A percentile compares a stretch with the other conserved stretches of the same genome.
phyloP scores from a whole-genome alignment of 1,284 basidiomycete species.

The Entoloma clypeatum region DNA sequence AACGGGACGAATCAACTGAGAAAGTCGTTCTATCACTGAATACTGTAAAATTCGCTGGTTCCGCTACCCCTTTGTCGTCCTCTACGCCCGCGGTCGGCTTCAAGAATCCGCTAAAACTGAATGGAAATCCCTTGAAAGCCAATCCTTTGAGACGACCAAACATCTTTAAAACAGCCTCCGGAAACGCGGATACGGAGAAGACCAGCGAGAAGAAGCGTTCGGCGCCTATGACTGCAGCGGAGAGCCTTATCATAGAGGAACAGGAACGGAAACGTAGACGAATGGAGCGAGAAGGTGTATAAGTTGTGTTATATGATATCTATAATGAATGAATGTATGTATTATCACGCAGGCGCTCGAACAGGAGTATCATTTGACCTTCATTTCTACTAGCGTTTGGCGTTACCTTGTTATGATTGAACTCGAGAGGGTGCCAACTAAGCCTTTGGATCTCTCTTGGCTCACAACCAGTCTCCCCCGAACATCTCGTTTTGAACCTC shows the following conservation, averaged over 20 bases:
- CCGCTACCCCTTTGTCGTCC: conserved; percentile 27
- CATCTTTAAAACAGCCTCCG: conserved; percentile 57
- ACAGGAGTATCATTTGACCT: no score
- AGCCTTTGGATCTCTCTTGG: no score
- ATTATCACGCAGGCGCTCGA: no score
- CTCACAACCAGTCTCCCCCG: no score
- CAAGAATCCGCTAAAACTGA: conserved; percentile 55
- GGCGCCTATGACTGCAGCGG: conserved; percentile 74
- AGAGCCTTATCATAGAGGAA: conserved; percentile 82
- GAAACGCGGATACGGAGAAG: conserved; percentile 28
- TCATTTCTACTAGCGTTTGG: no score
- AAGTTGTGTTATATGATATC: conserved; percentile 2
- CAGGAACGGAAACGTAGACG: conserved; percentile 76
- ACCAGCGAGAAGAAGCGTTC: conserved; percentile 49
- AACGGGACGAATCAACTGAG: conserved; percentile 69
- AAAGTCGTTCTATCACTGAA: conserved; percentile 75
- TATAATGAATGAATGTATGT: no score
- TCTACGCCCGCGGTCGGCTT: conserved; percentile 46
- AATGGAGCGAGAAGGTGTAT: conserved; percentile 54
- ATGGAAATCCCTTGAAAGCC: conserved; percentile 42
- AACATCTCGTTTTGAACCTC: no score
- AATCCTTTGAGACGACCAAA: conserved; percentile 71
- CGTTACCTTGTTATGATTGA: no score
- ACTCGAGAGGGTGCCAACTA: no score
- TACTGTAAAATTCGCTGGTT: conserved; percentile 47